phyloP scores from a whole-genome alignment of 495 filamentous ascomycete species.

The Trichoderma reesei region DNA sequence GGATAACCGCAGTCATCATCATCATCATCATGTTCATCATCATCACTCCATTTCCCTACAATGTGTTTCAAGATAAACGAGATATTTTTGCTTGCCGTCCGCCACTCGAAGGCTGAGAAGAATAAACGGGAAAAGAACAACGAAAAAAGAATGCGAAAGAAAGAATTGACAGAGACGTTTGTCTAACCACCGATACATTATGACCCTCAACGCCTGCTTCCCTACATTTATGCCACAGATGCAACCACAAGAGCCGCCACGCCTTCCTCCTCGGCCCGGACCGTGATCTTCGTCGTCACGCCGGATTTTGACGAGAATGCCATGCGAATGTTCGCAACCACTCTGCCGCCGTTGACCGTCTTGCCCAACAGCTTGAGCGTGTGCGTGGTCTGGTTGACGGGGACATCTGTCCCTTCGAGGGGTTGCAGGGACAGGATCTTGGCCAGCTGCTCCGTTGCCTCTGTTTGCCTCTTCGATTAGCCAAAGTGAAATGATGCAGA shows the following conservation, averaged over 20 bases:
- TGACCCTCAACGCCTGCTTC: constrained; percentile 12
- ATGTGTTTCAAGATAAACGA: neutral
- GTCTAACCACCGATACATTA: constrained; percentile 9
- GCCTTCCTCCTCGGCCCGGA: constrained; percentile 84
- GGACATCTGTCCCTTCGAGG: constrained; percentile 85
- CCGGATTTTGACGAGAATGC: constrained; percentile 85
- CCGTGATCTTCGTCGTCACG: constrained; percentile 88
- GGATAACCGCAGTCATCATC: no score
- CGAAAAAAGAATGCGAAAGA: neutral
- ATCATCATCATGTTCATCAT: neutral
- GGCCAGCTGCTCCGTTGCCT: constrained; percentile 86
- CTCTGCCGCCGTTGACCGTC: constrained; percentile 82
- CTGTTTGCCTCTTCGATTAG: constrained; percentile 36
- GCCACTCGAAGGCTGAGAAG: neutral
- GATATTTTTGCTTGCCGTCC: neutral
- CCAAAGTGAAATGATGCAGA: neutral
- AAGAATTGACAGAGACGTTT: neutral
- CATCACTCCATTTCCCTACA: neutral
- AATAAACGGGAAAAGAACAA: neutral
- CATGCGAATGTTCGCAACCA: constrained; percentile 85
- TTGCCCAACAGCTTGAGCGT: constrained; percentile 93
- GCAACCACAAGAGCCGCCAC: constrained; percentile 77
- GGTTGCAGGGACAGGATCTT: constrained; percentile 84
- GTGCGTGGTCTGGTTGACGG: constrained; percentile 79
- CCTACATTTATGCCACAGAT: constrained; percentile 57